Percentiles rank a stretch among this genome's conserved stretches.
These are phyloP conservation scores for Trichophyton schoenleinii DNA, from an alignment of 2,329 filamentous ascomycete genomes.

Conservation along the genomic window DNA sequence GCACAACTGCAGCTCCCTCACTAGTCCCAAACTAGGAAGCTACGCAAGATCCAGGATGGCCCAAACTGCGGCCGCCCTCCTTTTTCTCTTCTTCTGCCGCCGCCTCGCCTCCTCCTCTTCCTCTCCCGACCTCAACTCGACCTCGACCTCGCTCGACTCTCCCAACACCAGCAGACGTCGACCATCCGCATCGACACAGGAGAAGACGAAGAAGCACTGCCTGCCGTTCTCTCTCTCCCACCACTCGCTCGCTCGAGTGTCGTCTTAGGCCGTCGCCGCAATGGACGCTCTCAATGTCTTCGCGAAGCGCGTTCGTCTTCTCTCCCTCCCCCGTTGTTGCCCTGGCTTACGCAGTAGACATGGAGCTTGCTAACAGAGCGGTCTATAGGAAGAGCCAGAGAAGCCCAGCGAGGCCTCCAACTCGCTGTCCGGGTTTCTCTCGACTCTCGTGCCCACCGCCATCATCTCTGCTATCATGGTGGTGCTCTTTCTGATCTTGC, in stretches of 20 bases:
- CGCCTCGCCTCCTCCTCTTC: not conserved
- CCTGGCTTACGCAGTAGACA: too few species aligned
- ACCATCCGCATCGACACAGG: not conserved
- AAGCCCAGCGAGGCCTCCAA: conserved; percentile 11
- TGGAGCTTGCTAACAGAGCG: not conserved
- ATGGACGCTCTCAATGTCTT: conserved; percentile 12
- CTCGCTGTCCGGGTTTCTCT: conserved; percentile 35
- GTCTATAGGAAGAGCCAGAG: conserved; percentile 7
- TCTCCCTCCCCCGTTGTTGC: not conserved
- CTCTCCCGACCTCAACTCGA: not conserved
- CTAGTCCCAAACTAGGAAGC: conserved; percentile 2
- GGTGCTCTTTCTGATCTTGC: conserved; percentile 40
- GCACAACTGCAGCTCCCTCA: not conserved
- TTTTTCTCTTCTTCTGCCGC: conserved; percentile 2
- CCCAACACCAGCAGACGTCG: not conserved
- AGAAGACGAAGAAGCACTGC: not conserved
- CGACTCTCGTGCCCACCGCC: conserved; percentile 38
- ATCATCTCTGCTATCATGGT: conserved; percentile 35
- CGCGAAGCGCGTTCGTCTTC: conserved; percentile 9
- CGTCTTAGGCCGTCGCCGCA: not conserved
- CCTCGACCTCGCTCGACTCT: not conserved
- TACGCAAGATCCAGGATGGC: conserved; percentile 1
- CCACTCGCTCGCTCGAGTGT: not conserved
- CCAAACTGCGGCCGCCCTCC: not conserved
- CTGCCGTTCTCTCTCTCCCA: too few species aligned